Conservation (phyloP, 306 rosid species). For the Adenanthera pavonina region DNA sequence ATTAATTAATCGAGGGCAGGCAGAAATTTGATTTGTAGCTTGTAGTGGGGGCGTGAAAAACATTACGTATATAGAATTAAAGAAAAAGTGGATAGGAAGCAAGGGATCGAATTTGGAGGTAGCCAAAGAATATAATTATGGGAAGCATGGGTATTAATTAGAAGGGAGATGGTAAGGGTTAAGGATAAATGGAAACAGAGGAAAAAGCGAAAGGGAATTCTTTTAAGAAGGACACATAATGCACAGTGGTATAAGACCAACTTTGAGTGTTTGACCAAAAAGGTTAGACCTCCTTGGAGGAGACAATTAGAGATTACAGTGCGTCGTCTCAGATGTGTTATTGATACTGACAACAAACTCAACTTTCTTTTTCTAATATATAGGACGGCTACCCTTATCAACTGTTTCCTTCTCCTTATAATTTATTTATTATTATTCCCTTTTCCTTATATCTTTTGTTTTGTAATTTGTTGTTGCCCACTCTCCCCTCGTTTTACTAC, state of each 20-base stretch:
- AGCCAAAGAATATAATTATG: neutral
- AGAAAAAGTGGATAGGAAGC: conserved; percentile 18
- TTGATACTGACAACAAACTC: conserved; percentile 59
- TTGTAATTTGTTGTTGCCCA: conserved; percentile 61
- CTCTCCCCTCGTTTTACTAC: conserved; percentile 49
- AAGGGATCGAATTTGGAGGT: conserved; percentile 12
- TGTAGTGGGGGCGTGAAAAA: neutral
- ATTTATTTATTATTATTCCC: conserved; percentile 41
- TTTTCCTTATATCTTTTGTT: no score
- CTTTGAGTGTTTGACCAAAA: conserved; percentile 34
- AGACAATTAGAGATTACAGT: conserved; percentile 77
- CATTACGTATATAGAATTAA: neutral
- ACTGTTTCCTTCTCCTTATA: no score
- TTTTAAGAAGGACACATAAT: conserved; percentile 22
- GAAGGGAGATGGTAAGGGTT: neutral
- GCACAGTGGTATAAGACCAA: conserved; percentile 15
- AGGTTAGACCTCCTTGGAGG: conserved; percentile 33
- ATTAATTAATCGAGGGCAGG: no score
- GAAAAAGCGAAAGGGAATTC: conserved; percentile 26
- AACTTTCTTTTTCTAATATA: conserved; percentile 58
- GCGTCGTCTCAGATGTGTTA: conserved; percentile 54
- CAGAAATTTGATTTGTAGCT: no score
- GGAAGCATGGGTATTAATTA: neutral
- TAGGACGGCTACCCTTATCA: conserved; percentile 52
- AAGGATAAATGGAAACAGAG: neutral